These are phyloP conservation scores for Ceratobasidium sp. DNA, from an alignment of 1,284 basidiomycete species.

Conservation along the genomic window DNA sequence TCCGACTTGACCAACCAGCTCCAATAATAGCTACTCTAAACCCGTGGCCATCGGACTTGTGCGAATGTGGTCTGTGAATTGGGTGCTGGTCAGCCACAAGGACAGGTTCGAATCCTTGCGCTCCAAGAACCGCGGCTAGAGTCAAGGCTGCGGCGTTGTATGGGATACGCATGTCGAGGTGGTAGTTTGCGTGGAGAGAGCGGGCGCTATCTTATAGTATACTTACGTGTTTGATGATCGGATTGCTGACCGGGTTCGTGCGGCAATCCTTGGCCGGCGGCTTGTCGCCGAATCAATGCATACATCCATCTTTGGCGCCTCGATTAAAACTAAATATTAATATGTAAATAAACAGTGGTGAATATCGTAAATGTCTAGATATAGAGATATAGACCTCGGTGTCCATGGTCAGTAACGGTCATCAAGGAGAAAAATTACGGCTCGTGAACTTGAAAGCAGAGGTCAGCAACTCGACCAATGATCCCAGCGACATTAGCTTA, in stretches of 20 bases:
- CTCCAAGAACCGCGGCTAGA: not conserved
- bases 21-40: constrained; percentile 81
- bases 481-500: not conserved
- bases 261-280: not conserved
- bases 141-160: not conserved
- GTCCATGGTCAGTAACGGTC: not conserved
- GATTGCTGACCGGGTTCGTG: not conserved
- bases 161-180: constrained; percentile 12
- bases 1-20: constrained; percentile 77
- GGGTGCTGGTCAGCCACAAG: constrained; percentile 17
- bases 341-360: not conserved
- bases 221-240: not conserved
- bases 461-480: not conserved
- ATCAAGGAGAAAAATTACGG: constrained; percentile 34
- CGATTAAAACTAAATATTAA: not conserved
- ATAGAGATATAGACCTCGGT: not conserved
- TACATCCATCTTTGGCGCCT: not conserved
- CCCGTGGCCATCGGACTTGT: constrained; percentile 8
- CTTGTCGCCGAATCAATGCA: not conserved
- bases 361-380: not conserved
- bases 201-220: not conserved
- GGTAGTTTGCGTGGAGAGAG: not conserved
- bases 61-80: not conserved
- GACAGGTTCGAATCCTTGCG: constrained; percentile 1
- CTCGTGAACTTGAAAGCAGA: constrained; percentile 15